phyloP scores from a whole-genome alignment of 139 green algal genomes.

The Monoraphidium neglectum region DNA sequence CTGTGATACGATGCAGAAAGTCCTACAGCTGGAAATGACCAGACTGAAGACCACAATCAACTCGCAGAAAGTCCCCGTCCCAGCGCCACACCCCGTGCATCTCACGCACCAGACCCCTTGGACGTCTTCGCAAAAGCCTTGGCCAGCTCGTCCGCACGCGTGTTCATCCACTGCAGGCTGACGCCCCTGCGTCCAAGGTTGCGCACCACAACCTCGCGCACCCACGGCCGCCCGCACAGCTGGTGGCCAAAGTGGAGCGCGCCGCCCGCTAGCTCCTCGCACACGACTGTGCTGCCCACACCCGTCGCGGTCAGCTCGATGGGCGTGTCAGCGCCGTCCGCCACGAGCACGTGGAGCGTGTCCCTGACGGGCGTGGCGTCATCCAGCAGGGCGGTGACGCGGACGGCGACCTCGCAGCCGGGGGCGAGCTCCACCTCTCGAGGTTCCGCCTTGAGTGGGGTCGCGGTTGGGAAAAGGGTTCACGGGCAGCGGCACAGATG shows the following conservation, averaged over 20 bases:
- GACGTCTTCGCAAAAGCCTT: constrained; percentile 38
- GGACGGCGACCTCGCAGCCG: constrained; percentile 12
- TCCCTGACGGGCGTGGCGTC: constrained; percentile 61
- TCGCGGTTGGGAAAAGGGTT: no score
- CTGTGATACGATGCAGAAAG: no score
- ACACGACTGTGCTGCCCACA: constrained; percentile 64
- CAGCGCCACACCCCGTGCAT: no score
- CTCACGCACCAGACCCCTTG: neutral
- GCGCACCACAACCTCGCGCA: constrained; percentile 47
- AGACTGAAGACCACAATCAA: no score
- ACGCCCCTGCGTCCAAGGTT: constrained; percentile 67
- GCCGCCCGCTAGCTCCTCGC: constrained; percentile 46
- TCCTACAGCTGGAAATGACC: no score
- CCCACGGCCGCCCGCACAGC: constrained; percentile 65
- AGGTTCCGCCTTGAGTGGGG: constrained; percentile 26
- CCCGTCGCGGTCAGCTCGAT: constrained; percentile 66
- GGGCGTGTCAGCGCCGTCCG: constrained; percentile 68
- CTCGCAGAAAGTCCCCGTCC: no score
- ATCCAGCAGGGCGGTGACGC: constrained; percentile 49
- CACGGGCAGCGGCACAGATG: no score
- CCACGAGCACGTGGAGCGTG: constrained; percentile 74
- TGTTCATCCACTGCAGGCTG: constrained; percentile 62
- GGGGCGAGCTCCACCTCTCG: constrained; percentile 10
- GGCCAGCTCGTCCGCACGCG: constrained; percentile 42
- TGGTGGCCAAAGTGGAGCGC: constrained; percentile 72